These are phyloP conservation scores for Amphibolis antarctica DNA, from an alignment of 106 monocot genomes.

Conservation along the genomic window DNA sequence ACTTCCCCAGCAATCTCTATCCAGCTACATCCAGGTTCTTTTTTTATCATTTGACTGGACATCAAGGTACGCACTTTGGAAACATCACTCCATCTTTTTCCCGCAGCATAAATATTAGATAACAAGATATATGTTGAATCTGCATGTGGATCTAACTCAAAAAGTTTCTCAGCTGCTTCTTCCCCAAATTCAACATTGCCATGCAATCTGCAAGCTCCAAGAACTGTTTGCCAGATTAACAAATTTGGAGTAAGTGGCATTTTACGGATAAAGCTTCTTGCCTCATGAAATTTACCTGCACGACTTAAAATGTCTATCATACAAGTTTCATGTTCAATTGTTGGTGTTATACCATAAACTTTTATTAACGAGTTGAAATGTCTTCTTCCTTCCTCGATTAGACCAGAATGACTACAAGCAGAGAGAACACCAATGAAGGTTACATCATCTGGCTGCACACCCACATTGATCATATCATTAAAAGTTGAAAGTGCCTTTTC, in stretches of 20 bases:
- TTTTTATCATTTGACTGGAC: conserved; percentile 15
- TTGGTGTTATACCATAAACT: conserved; percentile 27
- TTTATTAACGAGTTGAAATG: conserved; percentile 16
- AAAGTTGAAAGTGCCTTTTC: conserved; percentile 22
- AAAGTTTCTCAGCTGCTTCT: conserved; percentile 28
- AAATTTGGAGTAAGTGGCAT: conserved; percentile 25
- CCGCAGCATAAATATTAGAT: conserved; percentile 20
- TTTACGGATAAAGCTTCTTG: conserved; percentile 10
- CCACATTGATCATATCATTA: conserved; percentile 21
- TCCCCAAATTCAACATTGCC: conserved; percentile 35
- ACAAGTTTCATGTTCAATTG: conserved; percentile 31
- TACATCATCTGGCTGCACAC: conserved; percentile 21
- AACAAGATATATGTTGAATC: conserved; percentile 27
- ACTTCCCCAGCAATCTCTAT: conserved; percentile 14
- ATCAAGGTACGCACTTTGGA: conserved; percentile 18
- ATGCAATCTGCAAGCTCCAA: conserved; percentile 35
- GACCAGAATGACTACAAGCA: conserved; percentile 37
- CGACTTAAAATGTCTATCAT: conserved; percentile 32
- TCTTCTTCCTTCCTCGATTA: conserved; percentile 24
- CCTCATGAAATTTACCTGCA: conserved; percentile 24
- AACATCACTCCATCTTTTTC: conserved; percentile 27
- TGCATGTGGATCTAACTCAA: conserved; percentile 29
- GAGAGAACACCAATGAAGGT: conserved; percentile 45
- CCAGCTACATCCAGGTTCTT: conserved; percentile 36
- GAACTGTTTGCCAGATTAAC: conserved; percentile 37